Percentiles rank a stretch among this genome's conserved stretches.
Conservation (phyloP, 1,139 yeast genomes). For the Suhomyces panamericanus region DNA sequence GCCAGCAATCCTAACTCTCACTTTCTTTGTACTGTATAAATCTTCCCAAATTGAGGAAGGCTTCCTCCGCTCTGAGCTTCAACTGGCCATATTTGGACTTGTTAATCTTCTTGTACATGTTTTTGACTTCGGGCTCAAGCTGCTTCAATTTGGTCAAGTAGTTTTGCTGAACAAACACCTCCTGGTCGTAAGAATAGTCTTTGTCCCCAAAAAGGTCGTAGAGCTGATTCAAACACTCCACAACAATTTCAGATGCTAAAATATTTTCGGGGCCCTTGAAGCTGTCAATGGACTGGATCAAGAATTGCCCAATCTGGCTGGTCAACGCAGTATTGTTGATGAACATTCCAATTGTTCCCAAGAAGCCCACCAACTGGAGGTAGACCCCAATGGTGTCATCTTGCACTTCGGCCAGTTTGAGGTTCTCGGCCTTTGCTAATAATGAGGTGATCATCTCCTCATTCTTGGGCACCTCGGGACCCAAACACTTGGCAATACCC, state of each 20-base stretch:
- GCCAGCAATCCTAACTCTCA: slow-evolving; percentile 3
- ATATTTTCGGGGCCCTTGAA: slow-evolving; percentile 21
- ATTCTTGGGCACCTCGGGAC: slow-evolving; percentile 30
- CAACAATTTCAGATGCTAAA: slow-evolving; percentile 39
- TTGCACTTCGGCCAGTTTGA: slow-evolving; percentile 12
- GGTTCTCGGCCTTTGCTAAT: slow-evolving; percentile 22
- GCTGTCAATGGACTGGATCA: slow-evolving; percentile 33
- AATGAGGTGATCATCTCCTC: slow-evolving; percentile 26
- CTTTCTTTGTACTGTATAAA: slow-evolving; percentile 70
- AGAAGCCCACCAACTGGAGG: slow-evolving; percentile 47
- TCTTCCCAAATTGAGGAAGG: slow-evolving; percentile 63
- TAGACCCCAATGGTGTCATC: slow-evolving; percentile 18
- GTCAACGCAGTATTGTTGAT: slow-evolving; percentile 51
- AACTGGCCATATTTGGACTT: slow-evolving; percentile 59
- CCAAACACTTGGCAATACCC: slow-evolving; percentile 54
- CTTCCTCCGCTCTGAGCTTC: slow-evolving; percentile 69
- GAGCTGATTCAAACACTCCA: slow-evolving; percentile 63
- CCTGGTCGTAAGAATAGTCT: slow-evolving; percentile 61
- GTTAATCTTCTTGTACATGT: slow-evolving; percentile 64
- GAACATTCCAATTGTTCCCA: slow-evolving; percentile 54
- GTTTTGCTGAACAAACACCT: slow-evolving; percentile 62
- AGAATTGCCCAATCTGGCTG: slow-evolving; percentile 45
- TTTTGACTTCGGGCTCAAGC: slow-evolving; percentile 50
- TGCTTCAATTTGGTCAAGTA: slow-evolving; percentile 45
- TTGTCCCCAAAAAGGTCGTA: slow-evolving; percentile 85